Evolutionary conservation across 1,284 basidiomycete species (phyloP).

Genomic region (Psilocybe mexicana): DNA sequence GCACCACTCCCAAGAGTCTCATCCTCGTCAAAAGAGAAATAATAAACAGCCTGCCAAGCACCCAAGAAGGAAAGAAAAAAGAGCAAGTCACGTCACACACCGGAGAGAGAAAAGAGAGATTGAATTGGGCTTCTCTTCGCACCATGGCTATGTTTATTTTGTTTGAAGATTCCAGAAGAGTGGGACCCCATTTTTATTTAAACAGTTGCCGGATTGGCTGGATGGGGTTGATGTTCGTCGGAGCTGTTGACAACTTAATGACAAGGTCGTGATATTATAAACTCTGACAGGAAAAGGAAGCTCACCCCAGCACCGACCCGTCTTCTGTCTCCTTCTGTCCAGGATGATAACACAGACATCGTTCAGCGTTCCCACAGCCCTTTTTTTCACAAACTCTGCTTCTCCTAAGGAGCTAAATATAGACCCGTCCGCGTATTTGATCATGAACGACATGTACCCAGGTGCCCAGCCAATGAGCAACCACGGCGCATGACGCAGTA

Average conservation of each 20-base stretch:
- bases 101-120: background rate
- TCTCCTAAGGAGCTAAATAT: too few relatives aligned
- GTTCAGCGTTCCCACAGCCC: background rate
- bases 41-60: too few relatives aligned
- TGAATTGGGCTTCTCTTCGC: constrained; percentile 20
- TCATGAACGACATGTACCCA: background rate
- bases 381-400: too few relatives aligned
- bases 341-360: constrained; percentile 6
- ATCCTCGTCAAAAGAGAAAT: too few relatives aligned
- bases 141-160: constrained; percentile 14
- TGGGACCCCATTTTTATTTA: background rate
- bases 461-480: constrained; percentile 2
- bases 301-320: constrained; percentile 1
- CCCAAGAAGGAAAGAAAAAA: constrained; percentile 3
- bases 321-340: constrained; percentile 3
- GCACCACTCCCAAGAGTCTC: too few relatives aligned
- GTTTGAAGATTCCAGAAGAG: constrained; percentile 10
- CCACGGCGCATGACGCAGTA: background rate
- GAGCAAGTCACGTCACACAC: constrained; percentile 19
- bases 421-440: background rate
- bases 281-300: too few relatives aligned
- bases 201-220: background rate
- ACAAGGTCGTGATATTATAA: background rate
- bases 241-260: background rate
- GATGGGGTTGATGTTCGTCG: background rate